Base-by-base conservation (phyloP, 768 basidiomycete species). In the Pilatotrama ljubarskyi region DNA sequence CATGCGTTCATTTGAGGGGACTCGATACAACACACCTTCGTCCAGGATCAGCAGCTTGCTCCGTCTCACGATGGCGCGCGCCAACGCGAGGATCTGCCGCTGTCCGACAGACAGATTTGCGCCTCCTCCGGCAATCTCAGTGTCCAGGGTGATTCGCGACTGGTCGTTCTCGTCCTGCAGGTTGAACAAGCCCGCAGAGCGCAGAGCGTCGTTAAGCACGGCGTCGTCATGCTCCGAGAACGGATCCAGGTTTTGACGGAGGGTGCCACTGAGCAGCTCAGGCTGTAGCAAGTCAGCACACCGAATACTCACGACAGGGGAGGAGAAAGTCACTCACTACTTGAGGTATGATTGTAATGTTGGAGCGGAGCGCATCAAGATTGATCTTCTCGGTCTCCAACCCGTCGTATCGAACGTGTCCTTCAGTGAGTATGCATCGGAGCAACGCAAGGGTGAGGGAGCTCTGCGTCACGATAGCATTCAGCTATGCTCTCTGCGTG, bases 371-470 rank as follows among this genome's bases (percentile, higher is more conserved):
- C 2, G 75, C 77, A 55, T 82, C 74, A 7, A 83, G 69, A 62
- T 83, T 83, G 65, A 83, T 64, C 10, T 68, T 62, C 37, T 71
- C 66, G 0, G 77, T 79, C 13, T 67, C 66, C 9, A 77, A 37
- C 3, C 80, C 81, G 55, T 83, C 82, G 58, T 77, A 81, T 50
- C 66, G 68, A 10, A 83, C 77, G n/a, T 72, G 70, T 3, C 84
- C 83, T 14, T 77, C 73, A 0, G 80, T 82, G 11, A 74, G 71
- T 35, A 85, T 79, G 69, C 82, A 76, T 0, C 82, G 75, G 4
- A 85, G 70, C 5, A 85, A 72, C 0, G 82, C 75, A 9, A 84
- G 68, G 2, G 80, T 79, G 52, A 80, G 67, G n/a, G 87, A 86
- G 65, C 61, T 84, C 85, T 68, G 49, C 25, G n/a, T 13, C n/a